phyloP scores from a whole-genome alignment of 2,329 filamentous ascomycete genomes.

The Epichloe amarillans region DNA sequence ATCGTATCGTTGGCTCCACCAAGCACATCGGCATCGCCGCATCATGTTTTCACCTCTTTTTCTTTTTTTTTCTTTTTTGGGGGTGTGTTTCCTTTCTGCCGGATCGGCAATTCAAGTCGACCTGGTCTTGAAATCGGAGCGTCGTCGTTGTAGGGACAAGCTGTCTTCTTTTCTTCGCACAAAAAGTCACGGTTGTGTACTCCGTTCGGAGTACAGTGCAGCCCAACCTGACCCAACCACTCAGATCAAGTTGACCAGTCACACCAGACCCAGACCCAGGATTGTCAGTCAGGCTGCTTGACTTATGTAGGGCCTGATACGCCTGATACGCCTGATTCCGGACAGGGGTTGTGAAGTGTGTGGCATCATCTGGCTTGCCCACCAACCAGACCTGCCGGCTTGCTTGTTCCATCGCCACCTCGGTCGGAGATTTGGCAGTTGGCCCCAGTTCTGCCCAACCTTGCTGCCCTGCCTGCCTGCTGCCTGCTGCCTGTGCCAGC shows the following conservation, averaged over 20 bases:
- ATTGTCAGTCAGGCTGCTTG: background rate
- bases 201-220: background rate
- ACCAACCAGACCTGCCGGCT: background rate
- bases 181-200: background rate
- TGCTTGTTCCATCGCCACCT: background rate
- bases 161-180: too few relatives aligned
- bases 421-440: background rate
- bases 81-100: background rate
- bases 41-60: too few relatives aligned
- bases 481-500: background rate
- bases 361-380: background rate
- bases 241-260: background rate
- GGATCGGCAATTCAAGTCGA: background rate
- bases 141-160: too few relatives aligned
- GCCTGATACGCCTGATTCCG: background rate
- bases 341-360: background rate
- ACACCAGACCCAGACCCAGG: background rate
- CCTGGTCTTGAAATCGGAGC: background rate
- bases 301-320: background rate
- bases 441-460: background rate
- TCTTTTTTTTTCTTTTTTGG: background rate
- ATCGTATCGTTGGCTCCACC: background rate
- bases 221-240: conserved; percentile 1
- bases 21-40: background rate
- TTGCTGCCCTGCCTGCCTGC: background rate